phyloP scores from a whole-genome alignment of 2,329 filamentous ascomycete genomes.

The Penicillium hordei region DNA sequence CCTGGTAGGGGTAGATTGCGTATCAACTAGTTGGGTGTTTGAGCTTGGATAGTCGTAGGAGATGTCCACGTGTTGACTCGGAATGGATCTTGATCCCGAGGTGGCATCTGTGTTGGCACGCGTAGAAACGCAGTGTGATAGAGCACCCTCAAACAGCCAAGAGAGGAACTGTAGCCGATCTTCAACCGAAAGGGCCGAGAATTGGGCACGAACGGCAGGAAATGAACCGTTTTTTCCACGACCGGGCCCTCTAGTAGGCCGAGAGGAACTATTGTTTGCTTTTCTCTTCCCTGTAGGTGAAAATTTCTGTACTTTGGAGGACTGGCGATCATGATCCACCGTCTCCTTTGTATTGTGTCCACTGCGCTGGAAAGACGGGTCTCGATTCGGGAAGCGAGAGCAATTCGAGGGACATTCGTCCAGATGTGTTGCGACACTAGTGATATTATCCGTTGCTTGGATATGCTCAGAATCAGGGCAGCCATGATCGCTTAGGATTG shows the following conservation, averaged over 20 bases:
- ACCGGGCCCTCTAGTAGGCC: background rate
- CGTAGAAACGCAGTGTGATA: too few relatives aligned
- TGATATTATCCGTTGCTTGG: background rate
- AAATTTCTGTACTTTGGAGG: background rate
- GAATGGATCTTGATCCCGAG: too few relatives aligned
- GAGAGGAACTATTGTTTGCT: background rate
- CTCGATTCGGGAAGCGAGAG: background rate
- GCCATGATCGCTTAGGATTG: background rate
- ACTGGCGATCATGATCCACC: background rate
- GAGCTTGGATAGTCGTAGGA: too few relatives aligned
- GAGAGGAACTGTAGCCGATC: constrained; percentile 8
- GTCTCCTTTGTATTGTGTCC: background rate
- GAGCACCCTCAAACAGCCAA: background rate
- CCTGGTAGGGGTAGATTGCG: too few relatives aligned
- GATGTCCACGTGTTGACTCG: too few relatives aligned
- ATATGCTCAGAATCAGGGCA: background rate
- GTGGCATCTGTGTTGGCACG: too few relatives aligned
- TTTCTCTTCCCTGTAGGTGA: background rate
- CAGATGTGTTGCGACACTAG: background rate
- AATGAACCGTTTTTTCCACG: background rate
- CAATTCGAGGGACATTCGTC: constrained; percentile 1
- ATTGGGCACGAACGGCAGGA: constrained; percentile 4
- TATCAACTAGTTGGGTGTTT: too few relatives aligned
- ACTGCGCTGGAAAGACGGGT: background rate
- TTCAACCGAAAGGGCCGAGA: constrained; percentile 3